These are phyloP conservation scores for Malassezia cuniculi DNA, from an alignment of 1,284 basidiomycete species.

Conservation along the genomic window DNA sequence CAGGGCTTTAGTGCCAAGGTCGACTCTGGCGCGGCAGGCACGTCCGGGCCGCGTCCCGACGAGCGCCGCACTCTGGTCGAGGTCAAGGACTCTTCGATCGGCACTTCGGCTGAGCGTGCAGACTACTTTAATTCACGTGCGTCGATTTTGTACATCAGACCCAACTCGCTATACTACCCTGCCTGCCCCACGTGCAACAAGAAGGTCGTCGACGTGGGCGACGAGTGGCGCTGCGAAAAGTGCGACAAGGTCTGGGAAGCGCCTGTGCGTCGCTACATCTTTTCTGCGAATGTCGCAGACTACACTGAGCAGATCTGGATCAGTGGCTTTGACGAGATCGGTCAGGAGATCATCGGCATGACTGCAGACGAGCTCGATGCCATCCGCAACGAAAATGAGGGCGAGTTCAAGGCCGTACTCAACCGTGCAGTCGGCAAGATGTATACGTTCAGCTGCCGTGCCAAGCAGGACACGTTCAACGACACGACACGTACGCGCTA, in stretches of 20 bases:
- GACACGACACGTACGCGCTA: slow-evolving; percentile 35
- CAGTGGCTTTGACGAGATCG: slow-evolving; percentile 89
- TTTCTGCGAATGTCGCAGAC: slow-evolving; percentile 77
- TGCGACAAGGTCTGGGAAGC: slow-evolving; percentile 61
- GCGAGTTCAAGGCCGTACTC: slow-evolving; percentile 55
- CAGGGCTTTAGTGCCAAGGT: slow-evolving; percentile 47
- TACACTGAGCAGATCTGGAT: slow-evolving; percentile 81
- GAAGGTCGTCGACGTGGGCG: slow-evolving; percentile 64
- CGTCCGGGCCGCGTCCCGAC: slow-evolving; percentile 44
- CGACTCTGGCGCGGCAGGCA: slow-evolving; percentile 25
- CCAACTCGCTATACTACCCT: slow-evolving; percentile 75
- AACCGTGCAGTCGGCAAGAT: slow-evolving; percentile 58
- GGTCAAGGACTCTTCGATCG: slow-evolving; percentile 66
- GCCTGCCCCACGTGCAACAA: slow-evolving; percentile 85
- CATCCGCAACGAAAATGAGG: slow-evolving; percentile 59
- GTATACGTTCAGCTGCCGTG: slow-evolving; percentile 74
- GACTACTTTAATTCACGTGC: slow-evolving; percentile 72
- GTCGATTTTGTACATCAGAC: slow-evolving; percentile 77
- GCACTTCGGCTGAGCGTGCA: slow-evolving; percentile 59
- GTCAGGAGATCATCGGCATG: slow-evolving; percentile 58
- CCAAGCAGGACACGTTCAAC: slow-evolving; percentile 51
- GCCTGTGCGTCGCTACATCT: slow-evolving; percentile 82
- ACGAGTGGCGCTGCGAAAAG: slow-evolving; percentile 83
- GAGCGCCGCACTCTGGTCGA: slow-evolving; percentile 59
- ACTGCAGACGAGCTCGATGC: slow-evolving; percentile 66